phyloP scores from a whole-genome alignment of 2,329 filamentous ascomycete species.

The Fusarium avenaceum region DNA sequence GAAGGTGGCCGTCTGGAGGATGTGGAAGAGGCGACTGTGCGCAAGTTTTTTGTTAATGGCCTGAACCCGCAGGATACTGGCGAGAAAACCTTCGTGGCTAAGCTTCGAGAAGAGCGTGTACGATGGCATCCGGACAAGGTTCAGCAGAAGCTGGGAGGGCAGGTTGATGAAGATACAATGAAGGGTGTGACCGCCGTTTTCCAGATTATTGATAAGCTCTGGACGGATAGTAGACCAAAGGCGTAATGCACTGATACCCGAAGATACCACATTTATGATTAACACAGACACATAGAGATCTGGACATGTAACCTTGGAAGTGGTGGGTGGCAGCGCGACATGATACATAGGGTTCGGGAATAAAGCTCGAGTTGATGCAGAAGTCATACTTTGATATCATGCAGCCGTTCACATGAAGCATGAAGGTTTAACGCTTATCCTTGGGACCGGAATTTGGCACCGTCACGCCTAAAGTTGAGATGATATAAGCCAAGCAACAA shows the following conservation, averaged over 20 bases:
- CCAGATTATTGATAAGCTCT: conserved; percentile 87
- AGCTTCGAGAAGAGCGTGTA: conserved; percentile 86
- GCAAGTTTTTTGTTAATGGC: conserved; percentile 74
- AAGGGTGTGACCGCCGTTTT: conserved; percentile 89
- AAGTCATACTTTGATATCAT: background rate
- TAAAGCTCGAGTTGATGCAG: background rate
- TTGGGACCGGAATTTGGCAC: too few relatives aligned
- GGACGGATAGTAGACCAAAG: conserved; percentile 71
- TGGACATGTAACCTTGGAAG: background rate
- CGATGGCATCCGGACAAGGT: conserved; percentile 99
- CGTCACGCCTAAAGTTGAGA: too few relatives aligned
- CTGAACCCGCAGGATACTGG: conserved; percentile 60
- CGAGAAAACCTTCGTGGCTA: conserved; percentile 61
- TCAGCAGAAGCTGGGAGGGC: conserved; percentile 84
- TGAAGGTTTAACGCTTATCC: too few relatives aligned
- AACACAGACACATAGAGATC: background rate
- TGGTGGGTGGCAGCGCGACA: background rate
- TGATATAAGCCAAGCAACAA: too few relatives aligned
- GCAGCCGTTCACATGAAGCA: too few relatives aligned
- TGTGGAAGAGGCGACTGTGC: conserved; percentile 71
- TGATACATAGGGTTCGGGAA: background rate
- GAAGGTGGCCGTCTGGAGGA: conserved; percentile 68
- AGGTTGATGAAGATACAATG: conserved; percentile 79
- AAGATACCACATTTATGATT: background rate
- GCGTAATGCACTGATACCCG: conserved; percentile 6